phyloP scores from a whole-genome alignment of 169 alveolate species.

The Perkinsus olseni region DNA sequence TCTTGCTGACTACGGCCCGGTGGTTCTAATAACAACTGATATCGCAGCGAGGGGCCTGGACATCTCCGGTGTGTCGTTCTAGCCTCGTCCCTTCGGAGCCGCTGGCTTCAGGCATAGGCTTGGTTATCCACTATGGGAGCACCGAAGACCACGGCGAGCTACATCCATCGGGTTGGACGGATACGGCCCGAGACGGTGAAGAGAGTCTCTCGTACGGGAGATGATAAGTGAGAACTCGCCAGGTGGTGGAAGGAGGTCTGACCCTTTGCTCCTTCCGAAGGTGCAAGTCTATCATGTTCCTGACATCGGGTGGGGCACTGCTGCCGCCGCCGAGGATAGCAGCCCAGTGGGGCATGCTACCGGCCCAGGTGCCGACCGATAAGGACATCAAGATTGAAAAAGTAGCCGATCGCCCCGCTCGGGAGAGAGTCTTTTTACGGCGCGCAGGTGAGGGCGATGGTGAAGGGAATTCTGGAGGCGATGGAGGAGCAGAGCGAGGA shows the following conservation, averaged over 20 bases:
- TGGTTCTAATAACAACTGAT: conserved; percentile 90
- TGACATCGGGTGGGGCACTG: not conserved
- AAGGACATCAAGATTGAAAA: not conserved
- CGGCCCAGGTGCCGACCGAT: not conserved
- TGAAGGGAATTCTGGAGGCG: not conserved
- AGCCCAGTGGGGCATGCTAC: not conserved
- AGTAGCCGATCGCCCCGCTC: too few species aligned
- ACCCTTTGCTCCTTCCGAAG: not conserved
- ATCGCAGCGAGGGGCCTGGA: conserved; percentile 99
- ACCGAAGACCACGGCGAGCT: not conserved
- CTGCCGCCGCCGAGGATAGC: not conserved
- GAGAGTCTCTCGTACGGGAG: not conserved
- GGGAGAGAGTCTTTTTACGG: too few species aligned
- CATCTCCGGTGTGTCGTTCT: conserved; percentile 60
- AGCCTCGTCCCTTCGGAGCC: too few species aligned
- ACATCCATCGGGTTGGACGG: not conserved
- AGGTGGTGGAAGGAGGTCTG: too few species aligned
- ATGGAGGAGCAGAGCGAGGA: not conserved
- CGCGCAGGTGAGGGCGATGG: not conserved
- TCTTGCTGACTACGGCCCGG: not conserved
- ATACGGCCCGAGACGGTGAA: not conserved
- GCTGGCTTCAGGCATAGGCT: not conserved
- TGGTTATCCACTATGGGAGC: not conserved
- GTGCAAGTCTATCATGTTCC: not conserved
- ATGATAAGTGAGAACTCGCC: not conserved